Evolutionary conservation across 2,329 filamentous ascomycete species (phyloP).

Genomic region (Arthrobotrys pseudoclavata): DNA sequence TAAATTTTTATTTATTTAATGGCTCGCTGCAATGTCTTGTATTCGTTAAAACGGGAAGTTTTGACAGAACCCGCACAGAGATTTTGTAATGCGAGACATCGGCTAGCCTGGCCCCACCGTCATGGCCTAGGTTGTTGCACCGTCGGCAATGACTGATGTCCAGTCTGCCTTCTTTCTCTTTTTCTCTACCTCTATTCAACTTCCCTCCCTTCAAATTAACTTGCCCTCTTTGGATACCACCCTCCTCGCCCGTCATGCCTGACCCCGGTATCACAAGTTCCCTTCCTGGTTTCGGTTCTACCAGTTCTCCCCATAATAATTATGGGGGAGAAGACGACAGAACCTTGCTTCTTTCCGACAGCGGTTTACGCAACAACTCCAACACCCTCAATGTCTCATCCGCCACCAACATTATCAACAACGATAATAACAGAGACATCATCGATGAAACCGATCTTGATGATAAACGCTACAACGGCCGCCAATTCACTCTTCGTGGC

Average conservation of each 20-base stretch:
- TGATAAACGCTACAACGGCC: constrained; percentile 23
- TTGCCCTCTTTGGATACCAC: background rate
- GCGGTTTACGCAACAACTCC: background rate
- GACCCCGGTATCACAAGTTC: constrained; percentile 2
- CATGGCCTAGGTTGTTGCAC: no score
- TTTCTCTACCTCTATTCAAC: background rate
- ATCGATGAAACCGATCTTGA: background rate
- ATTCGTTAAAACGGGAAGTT: no score
- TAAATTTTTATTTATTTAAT: background rate
- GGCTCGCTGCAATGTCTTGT: background rate
- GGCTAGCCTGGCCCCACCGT: no score
- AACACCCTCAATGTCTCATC: constrained; percentile 11
- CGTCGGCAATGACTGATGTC: no score
- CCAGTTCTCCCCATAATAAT: background rate
- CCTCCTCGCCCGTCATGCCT: background rate
- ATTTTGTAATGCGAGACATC: background rate
- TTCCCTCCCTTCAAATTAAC: background rate
- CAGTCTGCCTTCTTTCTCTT: no score
- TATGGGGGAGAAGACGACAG: background rate
- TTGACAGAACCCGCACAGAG: constrained; percentile 1
- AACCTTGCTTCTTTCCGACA: constrained; percentile 4
- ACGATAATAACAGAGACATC: background rate
- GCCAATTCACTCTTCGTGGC: constrained; percentile 81
- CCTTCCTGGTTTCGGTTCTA: background rate
- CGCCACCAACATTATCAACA: background rate